phyloP scores from a whole-genome alignment of 306 rosid genomes.

The Ammopiptanthus mongolicus region DNA sequence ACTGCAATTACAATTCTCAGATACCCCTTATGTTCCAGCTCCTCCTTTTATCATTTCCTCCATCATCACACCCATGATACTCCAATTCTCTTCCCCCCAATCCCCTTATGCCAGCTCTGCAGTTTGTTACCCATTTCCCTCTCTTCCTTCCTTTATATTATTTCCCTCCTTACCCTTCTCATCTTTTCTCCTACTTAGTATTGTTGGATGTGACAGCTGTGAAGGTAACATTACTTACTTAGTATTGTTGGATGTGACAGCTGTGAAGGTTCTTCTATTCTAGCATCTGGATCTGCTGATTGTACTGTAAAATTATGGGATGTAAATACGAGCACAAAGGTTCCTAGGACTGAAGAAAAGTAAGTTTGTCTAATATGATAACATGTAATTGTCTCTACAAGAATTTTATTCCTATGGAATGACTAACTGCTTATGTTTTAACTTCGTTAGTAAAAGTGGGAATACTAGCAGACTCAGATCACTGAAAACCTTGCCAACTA shows the following conservation, averaged over 20 bases:
- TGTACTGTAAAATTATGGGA: slow-evolving; percentile 96
- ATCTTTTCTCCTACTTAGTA: background rate
- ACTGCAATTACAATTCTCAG: too few relatives aligned
- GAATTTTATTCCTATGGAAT: background rate
- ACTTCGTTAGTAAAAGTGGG: slow-evolving; percentile 49
- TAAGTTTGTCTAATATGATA: slow-evolving; percentile 30
- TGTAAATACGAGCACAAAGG: slow-evolving; percentile 71
- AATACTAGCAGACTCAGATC: slow-evolving; percentile 71
- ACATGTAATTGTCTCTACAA: background rate
- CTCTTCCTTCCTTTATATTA: too few relatives aligned
- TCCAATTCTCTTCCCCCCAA: too few relatives aligned
- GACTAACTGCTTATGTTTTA: background rate
- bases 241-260: slow-evolving; percentile 39
- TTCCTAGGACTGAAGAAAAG: slow-evolving; percentile 70
- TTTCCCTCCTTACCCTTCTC: too few relatives aligned
- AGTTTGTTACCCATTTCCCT: too few relatives aligned
- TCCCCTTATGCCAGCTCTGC: too few relatives aligned
- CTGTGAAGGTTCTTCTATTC: slow-evolving; percentile 86
- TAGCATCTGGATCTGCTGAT: slow-evolving; percentile 98
- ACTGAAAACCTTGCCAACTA: slow-evolving; percentile 75
- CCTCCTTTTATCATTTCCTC: too few relatives aligned
- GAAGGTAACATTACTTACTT: slow-evolving; percentile 50
- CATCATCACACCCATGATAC: too few relatives aligned
- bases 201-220: slow-evolving; percentile 48
- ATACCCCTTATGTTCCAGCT: too few relatives aligned